These are phyloP conservation scores for Heterobasidion parviporum DNA, from an alignment of 1,284 basidiomycete species.

Conservation along the genomic window DNA sequence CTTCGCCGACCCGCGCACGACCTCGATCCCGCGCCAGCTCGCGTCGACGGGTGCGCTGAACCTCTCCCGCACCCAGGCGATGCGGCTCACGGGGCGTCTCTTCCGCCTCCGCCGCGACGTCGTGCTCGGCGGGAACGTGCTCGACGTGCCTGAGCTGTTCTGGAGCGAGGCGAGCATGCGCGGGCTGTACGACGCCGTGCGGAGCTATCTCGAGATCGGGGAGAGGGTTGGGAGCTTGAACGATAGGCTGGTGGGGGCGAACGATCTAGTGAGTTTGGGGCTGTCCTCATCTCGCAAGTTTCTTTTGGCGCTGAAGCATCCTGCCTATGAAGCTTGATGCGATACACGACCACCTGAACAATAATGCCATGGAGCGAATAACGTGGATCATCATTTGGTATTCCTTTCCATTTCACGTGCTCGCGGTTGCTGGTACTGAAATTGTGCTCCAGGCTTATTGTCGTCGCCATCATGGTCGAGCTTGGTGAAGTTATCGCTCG, in stretches of 20 bases:
- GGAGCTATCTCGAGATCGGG: constrained; percentile 93
- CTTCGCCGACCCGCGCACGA: constrained; percentile 68
- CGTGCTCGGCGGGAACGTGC: constrained; percentile 89
- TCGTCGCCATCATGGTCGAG: not conserved
- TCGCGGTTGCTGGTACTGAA: not conserved
- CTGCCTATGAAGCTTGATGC: constrained; percentile 62
- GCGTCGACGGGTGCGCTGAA: constrained; percentile 74
- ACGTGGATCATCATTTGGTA: constrained; percentile 95
- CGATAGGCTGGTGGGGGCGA: constrained; percentile 82
- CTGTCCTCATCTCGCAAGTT: constrained; percentile 1
- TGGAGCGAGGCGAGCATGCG: constrained; percentile 92
- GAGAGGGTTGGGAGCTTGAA: constrained; percentile 82
- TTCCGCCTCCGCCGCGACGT: constrained; percentile 90
- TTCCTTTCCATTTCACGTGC: constrained; percentile 6
- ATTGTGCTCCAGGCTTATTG: not conserved
- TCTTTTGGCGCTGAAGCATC: not conserved
- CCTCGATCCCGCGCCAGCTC: constrained; percentile 81
- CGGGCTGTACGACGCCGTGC: constrained; percentile 86
- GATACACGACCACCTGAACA: constrained; percentile 91
- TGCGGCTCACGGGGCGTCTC: constrained; percentile 77
- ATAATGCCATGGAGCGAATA: constrained; percentile 86
- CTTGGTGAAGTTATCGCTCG: not conserved
- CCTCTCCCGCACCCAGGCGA: constrained; percentile 74
- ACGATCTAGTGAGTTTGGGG: constrained; percentile 64
- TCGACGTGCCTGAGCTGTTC: constrained; percentile 92